Evolutionary conservation across 805 yeast species (phyloP).

Genomic region (Candida glaebosa): DNA sequence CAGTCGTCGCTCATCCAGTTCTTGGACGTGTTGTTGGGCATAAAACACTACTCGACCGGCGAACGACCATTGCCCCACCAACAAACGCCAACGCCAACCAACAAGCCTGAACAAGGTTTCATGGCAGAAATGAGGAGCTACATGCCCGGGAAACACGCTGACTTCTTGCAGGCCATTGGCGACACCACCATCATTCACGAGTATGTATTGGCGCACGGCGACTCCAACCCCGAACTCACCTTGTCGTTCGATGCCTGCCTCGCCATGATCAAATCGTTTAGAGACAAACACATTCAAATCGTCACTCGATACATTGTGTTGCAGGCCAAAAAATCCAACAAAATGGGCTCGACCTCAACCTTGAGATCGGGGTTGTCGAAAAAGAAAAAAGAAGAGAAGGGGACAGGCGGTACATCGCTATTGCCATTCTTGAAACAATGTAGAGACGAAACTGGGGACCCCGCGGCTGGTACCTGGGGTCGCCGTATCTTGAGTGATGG

Average conservation of each 20-base stretch:
- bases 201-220: conserved; percentile 47
- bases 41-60: conserved; percentile 80
- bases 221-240: conserved; percentile 50
- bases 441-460: conserved; percentile 91
- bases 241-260: conserved; percentile 84
- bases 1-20: conserved; percentile 89
- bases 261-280: conserved; percentile 81
- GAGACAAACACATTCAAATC: conserved; percentile 91
- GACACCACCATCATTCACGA: conserved; percentile 58
- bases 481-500: conserved; percentile 62
- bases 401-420: conserved; percentile 93
- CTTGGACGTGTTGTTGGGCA: conserved; percentile 70
- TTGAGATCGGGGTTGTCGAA: conserved; percentile 66
- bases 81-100: conserved; percentile 6
- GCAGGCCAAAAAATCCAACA: conserved; percentile 61
- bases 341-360: conserved; percentile 55
- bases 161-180: conserved; percentile 63
- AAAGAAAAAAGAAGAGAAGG: conserved; percentile 57
- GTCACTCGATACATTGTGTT: conserved; percentile 83
- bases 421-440: conserved; percentile 93
- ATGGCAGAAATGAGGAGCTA: conserved; percentile 81
- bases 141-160: conserved; percentile 86
- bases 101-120: conserved; percentile 41
- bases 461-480: conserved; percentile 94
- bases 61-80: conserved; percentile 34